Conservation (phyloP, 345 rosid genomes). For the Pelargonium nanum region DNA sequence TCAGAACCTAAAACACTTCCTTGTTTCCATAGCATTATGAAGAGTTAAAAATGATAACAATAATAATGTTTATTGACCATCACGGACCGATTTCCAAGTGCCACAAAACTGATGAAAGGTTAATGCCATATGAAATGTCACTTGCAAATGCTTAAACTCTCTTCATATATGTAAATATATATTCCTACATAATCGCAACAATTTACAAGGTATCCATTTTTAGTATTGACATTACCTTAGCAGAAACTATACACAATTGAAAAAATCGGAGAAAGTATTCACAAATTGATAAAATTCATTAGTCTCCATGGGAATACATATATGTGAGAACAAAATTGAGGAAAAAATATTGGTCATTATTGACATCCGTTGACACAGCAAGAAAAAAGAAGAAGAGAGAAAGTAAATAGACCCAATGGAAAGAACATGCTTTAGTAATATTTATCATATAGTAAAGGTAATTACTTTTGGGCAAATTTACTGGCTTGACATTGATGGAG, state of each 20-base stretch:
- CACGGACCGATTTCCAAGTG: not conserved
- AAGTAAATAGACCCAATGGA: not conserved
- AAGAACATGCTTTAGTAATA: not conserved
- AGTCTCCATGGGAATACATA: too few species aligned
- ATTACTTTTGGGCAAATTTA: conserved; percentile 73
- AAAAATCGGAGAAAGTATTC: not conserved
- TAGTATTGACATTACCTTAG: too few species aligned
- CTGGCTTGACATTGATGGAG: conserved; percentile 67
- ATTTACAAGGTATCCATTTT: not conserved
- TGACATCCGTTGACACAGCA: not conserved
- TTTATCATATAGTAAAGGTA: not conserved
- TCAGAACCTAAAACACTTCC: not conserved
- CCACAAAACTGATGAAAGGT: not conserved
- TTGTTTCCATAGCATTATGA: too few species aligned
- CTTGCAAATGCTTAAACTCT: too few species aligned
- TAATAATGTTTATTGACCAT: not conserved
- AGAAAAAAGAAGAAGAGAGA: not conserved
- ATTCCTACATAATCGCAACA: not conserved
- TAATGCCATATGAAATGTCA: too few species aligned
- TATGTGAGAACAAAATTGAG: not conserved
- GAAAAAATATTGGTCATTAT: not conserved
- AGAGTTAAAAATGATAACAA: too few species aligned
- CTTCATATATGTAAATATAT: too few species aligned
- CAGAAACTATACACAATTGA: not conserved
- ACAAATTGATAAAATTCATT: not conserved